Conservation (phyloP, 805 yeast species). For the Candida argentea region DNA sequence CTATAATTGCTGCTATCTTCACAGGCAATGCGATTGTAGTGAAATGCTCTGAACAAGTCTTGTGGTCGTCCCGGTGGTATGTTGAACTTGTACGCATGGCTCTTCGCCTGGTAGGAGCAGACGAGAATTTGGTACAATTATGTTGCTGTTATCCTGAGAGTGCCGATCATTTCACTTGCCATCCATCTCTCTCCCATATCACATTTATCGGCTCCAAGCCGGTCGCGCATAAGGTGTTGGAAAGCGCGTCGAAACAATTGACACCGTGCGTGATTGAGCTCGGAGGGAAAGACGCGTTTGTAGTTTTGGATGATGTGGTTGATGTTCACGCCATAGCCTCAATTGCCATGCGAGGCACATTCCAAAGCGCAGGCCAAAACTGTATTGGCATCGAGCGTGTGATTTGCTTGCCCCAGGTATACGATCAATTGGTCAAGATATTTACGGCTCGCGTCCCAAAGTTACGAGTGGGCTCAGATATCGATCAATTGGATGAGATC, state of each 20-base stretch:
- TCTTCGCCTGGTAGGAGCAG: slow-evolving; percentile 61
- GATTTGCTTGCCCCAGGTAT: slow-evolving; percentile 63
- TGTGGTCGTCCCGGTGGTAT: slow-evolving; percentile 86
- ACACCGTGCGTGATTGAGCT: slow-evolving; percentile 94
- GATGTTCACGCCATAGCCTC: slow-evolving; percentile 49
- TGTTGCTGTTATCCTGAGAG: slow-evolving; percentile 83
- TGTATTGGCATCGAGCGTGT: slow-evolving; percentile 97
- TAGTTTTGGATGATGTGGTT: slow-evolving; percentile 74
- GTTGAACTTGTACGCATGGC: slow-evolving; percentile 63
- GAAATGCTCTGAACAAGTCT: slow-evolving; percentile 92
- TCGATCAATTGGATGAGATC: slow-evolving; percentile 81
- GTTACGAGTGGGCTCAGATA: slow-evolving; percentile 78
- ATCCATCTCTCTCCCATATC: slow-evolving; percentile 73
- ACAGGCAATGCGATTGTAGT: slow-evolving; percentile 88
- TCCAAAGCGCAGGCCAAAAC: slow-evolving; percentile 96
- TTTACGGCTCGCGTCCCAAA: slow-evolving; percentile 47
- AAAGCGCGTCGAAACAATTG: slow-evolving; percentile 73
- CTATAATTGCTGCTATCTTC: slow-evolving; percentile 78
- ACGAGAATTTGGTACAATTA: slow-evolving; percentile 78
- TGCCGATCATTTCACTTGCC: slow-evolving; percentile 79
- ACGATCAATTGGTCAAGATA: slow-evolving; percentile 49
- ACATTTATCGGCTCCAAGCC: slow-evolving; percentile 96
- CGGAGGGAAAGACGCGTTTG: slow-evolving; percentile 92
- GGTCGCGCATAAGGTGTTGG: slow-evolving; percentile 81
- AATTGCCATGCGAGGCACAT: slow-evolving; percentile 85